Evolutionary conservation across 2,329 filamentous ascomycete species (phyloP).

Genomic region (Blastomyces gilchristii): DNA sequence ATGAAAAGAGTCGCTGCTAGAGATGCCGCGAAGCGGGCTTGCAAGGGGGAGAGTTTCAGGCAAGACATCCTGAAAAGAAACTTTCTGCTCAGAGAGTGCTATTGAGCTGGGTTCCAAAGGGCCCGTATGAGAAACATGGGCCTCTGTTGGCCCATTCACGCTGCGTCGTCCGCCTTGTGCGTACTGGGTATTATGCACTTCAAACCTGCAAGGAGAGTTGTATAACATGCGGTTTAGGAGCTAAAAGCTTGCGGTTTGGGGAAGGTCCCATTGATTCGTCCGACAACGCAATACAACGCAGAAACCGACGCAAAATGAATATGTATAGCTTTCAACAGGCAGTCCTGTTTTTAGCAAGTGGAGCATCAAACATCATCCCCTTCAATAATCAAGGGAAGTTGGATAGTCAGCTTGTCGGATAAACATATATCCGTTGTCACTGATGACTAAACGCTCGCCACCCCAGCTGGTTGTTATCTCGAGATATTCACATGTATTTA

Average conservation of each 20-base stretch:
- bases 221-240: not conserved
- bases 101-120: not conserved
- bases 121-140: not conserved
- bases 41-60: slow-evolving; percentile 53
- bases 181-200: not conserved
- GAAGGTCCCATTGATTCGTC: not conserved
- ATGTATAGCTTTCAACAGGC: not conserved
- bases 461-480: not conserved
- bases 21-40: slow-evolving; percentile 62
- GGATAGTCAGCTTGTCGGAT: not conserved
- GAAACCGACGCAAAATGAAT: not conserved
- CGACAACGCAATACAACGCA: not conserved
- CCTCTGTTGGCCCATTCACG: not conserved
- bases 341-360: not conserved
- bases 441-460: not conserved
- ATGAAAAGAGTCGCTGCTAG: slow-evolving; percentile 51
- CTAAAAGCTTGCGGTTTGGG: not conserved
- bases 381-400: not conserved
- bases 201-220: not conserved
- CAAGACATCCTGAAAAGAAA: slow-evolving; percentile 28
- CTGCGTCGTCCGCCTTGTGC: not conserved
- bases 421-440: not conserved
- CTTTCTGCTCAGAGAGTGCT: slow-evolving; percentile 5
- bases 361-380: not conserved
- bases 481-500: no score